Percentiles rank a stretch among this genome's conserved stretches.
phyloP scores from a whole-genome alignment of 2,329 filamentous ascomycete species.

The Diaporthe velutina region DNA sequence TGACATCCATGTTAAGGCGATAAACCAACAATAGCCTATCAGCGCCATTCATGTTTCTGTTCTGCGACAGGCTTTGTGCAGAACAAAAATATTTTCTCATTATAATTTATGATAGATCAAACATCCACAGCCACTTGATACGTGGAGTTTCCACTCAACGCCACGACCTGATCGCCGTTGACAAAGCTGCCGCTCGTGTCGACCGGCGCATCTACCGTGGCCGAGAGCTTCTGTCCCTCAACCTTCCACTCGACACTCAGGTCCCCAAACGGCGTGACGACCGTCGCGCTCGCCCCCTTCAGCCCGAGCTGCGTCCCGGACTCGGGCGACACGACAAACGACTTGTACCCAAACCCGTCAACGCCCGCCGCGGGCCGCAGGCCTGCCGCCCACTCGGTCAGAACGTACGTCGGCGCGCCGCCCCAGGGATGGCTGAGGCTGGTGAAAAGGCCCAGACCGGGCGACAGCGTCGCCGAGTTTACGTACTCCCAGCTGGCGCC shows the following conservation, averaged over 20 bases:
- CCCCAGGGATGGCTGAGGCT: constrained; percentile 59
- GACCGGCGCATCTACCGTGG: not conserved
- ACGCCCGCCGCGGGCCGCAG: not conserved
- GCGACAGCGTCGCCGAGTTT: constrained; percentile 49
- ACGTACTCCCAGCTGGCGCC: constrained; percentile 62
- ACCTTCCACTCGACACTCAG: constrained; percentile 3
- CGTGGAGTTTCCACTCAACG: not conserved
- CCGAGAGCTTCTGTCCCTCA: not conserved
- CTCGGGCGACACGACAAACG: constrained; percentile 7
- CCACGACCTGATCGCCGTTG: not conserved
- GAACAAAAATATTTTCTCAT: not conserved
- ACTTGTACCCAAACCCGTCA: not conserved
- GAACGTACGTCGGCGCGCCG: constrained; percentile 58
- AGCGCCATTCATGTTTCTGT: not conserved
- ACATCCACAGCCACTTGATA: constrained; percentile 17
- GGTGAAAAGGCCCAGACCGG: constrained; percentile 57
- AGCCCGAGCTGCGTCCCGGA: not conserved
- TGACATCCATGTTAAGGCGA: not conserved
- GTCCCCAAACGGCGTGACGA: constrained; percentile 3
- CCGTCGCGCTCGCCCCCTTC: not conserved
- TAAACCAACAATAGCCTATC: no score
- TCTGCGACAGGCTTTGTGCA: not conserved
- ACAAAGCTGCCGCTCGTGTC: constrained; percentile 22
- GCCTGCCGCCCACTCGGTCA: constrained; percentile 51
- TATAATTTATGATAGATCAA: not conserved